These are phyloP conservation scores for Kwoniella botswanensis DNA, from an alignment of 768 basidiomycete species.

Conservation along the genomic window DNA sequence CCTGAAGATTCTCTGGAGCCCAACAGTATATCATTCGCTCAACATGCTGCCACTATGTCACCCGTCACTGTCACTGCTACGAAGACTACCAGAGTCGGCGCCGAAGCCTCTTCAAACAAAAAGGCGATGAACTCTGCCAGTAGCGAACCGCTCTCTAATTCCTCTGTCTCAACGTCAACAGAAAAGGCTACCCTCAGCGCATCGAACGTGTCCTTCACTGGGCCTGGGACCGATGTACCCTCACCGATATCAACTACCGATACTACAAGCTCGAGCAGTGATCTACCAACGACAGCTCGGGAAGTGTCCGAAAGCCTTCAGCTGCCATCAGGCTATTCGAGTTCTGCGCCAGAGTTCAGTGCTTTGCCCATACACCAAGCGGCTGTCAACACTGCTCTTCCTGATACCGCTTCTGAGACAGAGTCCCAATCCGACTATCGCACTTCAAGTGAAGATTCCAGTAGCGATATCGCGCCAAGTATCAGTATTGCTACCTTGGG, in stretches of 20 bases:
- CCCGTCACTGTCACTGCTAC: neutral
- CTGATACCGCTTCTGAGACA: no score
- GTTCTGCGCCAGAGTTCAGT: slow-evolving; percentile 1
- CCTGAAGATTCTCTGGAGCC: neutral
- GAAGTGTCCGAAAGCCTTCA: neutral
- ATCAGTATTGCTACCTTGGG: no score
- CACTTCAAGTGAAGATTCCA: no score
- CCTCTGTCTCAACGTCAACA: no score
- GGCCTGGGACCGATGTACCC: no score
- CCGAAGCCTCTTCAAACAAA: neutral
- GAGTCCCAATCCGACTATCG: no score
- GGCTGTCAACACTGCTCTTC: neutral
- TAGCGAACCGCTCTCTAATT: no score
- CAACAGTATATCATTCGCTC: neutral
- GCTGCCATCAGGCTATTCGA: neutral
- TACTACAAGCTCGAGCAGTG: neutral
- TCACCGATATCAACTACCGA: neutral
- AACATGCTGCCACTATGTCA: neutral
- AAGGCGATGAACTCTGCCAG: neutral
- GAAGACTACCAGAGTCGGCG: neutral
- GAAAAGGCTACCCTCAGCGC: no score
- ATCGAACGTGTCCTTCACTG: no score
- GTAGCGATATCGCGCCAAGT: no score
- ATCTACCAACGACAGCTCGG: neutral
- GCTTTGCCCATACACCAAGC: neutral